Evolutionary conservation across 2,329 filamentous ascomycete species (phyloP).

Genomic region (Alternaria arbusti): DNA sequence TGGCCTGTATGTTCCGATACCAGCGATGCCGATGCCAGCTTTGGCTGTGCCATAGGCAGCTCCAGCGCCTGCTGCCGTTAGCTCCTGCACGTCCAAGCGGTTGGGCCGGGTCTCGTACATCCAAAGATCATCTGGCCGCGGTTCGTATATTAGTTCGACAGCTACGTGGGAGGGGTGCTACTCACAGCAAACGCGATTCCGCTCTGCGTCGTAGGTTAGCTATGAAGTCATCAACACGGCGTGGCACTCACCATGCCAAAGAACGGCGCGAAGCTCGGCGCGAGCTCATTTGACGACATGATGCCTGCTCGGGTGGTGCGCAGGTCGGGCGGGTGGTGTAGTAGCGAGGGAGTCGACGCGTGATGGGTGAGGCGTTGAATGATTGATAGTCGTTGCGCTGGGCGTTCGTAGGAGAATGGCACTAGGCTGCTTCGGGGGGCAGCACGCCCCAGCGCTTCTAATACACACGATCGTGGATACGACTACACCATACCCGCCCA

Average conservation of each 20-base stretch:
- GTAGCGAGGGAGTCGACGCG: constrained; percentile 3
- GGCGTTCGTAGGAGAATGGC: constrained; percentile 18
- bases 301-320: constrained; percentile 7
- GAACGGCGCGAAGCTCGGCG: constrained; percentile 86
- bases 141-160: constrained; percentile 31
- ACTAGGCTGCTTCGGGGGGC: not conserved
- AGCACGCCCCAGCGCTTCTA: constrained; percentile 14
- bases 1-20: constrained; percentile 82
- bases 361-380: constrained; percentile 9
- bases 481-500: constrained; percentile 8
- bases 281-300: constrained; percentile 40
- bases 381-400: constrained; percentile 21
- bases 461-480: constrained; percentile 13
- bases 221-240: constrained; percentile 28
- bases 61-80: constrained; percentile 62
- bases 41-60: constrained; percentile 89
- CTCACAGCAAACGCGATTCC: constrained; percentile 74
- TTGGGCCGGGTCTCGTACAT: constrained; percentile 62
- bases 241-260: constrained; percentile 76
- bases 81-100: constrained; percentile 12
- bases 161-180: constrained; percentile 15
- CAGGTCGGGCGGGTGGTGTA: not conserved
- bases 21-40: constrained; percentile 85
- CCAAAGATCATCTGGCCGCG: constrained; percentile 73
- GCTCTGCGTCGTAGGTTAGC: constrained; percentile 61